Base-by-base conservation (phyloP, 73 alveolate genomes). In the Halteria grandinella region DNA sequence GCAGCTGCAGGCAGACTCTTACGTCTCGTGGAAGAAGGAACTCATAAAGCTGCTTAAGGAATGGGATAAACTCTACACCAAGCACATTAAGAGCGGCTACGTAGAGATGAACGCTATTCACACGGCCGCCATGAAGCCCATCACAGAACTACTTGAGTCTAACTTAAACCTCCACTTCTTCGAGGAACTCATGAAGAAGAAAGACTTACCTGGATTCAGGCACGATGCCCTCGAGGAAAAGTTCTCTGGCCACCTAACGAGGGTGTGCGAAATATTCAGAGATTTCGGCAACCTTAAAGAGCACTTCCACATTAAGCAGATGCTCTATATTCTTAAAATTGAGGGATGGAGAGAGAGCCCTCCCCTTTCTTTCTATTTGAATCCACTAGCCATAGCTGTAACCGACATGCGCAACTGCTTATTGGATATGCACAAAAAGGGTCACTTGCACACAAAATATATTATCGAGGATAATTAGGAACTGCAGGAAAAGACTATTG, bases 111-210 rank as follows among this genome's bases (percentile, higher is more conserved):
- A 57, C 34, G 70, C 21, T 14, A 72, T 72, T 20, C 83, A 71
- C 59, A 48, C 10, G 32, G 10, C 76, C 0, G 76, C 75, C 17
- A 31, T 82, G 50, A 58, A 27, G 29, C 91, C 91, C 0, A 34
- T 82, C 25, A 55, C 82, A 7, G 73, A 82, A 10, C 31, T 82
- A 18, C 21, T 70, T 20, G 86, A 71, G 45, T 71, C 86, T 33
- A 82, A 82, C 51, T 72, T 53, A 39, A 82, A 82, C 72, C 73
- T 82, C 74, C 75, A 82, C 28, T 40, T 44, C 66, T 55, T 82
- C 15, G 91, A 82, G 37, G 81, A 69, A n/a, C 47, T 82, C 15
- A 55, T 34, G 64, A 82, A 73, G 66, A 82, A 82, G 70, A 29
- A 44, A 32, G 71, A 31, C 12, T 86, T 82, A 25, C 91, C 87